A percentile compares a stretch with the other conserved stretches of the same genome.
Evolutionary conservation across 2,329 filamentous ascomycete species (phyloP).

Genomic region (Diaporthe velutina): DNA sequence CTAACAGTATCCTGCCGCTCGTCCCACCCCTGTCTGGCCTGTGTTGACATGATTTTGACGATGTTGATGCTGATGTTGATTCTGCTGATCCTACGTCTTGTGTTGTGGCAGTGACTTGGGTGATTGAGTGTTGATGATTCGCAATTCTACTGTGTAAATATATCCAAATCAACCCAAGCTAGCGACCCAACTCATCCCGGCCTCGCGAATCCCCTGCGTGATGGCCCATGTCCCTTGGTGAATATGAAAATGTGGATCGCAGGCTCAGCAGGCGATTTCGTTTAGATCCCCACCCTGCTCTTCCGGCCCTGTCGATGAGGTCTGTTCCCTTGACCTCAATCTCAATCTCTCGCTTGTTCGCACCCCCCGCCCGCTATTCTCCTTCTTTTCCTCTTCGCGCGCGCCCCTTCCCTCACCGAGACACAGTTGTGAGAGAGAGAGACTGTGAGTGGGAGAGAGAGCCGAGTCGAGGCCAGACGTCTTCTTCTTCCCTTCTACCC

Average conservation of each 20-base stretch:
- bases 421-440: conserved; percentile 12
- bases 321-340: conserved; percentile 31
- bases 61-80: conserved; percentile 7
- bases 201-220: conserved; percentile 6
- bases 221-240: conserved; percentile 9
- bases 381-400: background rate
- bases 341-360: conserved; percentile 32
- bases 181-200: background rate
- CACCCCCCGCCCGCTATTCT: background rate
- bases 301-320: conserved; percentile 30
- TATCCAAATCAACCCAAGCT: background rate
- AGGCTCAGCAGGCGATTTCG: conserved; percentile 31
- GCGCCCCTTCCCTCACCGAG: conserved; percentile 22
- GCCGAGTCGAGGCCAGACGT: conserved; percentile 23
- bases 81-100: conserved; percentile 2
- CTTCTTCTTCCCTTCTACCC: conserved; percentile 10
- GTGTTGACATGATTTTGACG: conserved; percentile 11
- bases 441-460: conserved; percentile 7
- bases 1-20: background rate
- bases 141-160: background rate
- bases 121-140: background rate
- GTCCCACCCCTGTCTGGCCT: conserved; percentile 24
- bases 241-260: conserved; percentile 24
- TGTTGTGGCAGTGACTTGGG: background rate
- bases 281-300: conserved; percentile 29